These are phyloP conservation scores for Geotrichum citri-aurantii DNA, from an alignment of 1,139 yeast species.

Conservation along the genomic window DNA sequence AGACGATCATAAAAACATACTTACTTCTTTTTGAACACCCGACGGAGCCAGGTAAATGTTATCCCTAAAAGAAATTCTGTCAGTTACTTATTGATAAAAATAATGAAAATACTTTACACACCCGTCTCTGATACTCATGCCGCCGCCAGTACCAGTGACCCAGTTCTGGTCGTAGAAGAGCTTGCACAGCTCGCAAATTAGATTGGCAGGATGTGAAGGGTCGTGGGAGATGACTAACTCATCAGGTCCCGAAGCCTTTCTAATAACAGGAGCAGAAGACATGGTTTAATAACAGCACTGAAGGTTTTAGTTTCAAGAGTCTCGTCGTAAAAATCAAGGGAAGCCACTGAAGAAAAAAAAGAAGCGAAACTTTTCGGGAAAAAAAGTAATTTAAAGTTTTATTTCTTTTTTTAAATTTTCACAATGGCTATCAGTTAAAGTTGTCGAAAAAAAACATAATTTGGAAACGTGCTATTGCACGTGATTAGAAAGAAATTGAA, in stretches of 20 bases:
- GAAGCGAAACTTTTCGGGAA: not conserved
- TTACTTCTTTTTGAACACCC: conserved; percentile 82
- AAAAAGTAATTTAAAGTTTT: too few species aligned
- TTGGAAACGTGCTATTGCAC: not conserved
- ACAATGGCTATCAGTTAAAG: too few species aligned
- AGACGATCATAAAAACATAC: conserved; percentile 2
- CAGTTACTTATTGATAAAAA: not conserved
- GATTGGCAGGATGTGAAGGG: conserved; percentile 73
- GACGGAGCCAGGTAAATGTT: conserved; percentile 80
- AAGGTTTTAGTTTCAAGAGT: not conserved
- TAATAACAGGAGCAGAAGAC: conserved; percentile 1
- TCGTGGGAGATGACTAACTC: conserved; percentile 43
- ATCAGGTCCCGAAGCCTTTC: conserved; percentile 26
- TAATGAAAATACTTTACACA: conserved; percentile 25
- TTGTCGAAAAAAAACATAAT: too few species aligned
- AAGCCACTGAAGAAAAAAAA: not conserved
- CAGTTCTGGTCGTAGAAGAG: conserved; percentile 75
- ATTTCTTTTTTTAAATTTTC: not conserved
- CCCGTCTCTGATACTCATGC: conserved; percentile 69
- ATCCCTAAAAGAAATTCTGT: conserved; percentile 29
- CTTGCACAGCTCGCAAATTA: conserved; percentile 76
- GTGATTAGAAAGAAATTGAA: not conserved
- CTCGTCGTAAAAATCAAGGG: not conserved
- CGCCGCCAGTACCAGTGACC: conserved; percentile 98
- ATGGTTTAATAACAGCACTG: not conserved